A percentile compares a stretch with the other conserved stretches of the same genome.
These are phyloP conservation scores for Sclerospora graminicola DNA, from an alignment of 352 stramenopile genomes.

Conservation along the genomic window DNA sequence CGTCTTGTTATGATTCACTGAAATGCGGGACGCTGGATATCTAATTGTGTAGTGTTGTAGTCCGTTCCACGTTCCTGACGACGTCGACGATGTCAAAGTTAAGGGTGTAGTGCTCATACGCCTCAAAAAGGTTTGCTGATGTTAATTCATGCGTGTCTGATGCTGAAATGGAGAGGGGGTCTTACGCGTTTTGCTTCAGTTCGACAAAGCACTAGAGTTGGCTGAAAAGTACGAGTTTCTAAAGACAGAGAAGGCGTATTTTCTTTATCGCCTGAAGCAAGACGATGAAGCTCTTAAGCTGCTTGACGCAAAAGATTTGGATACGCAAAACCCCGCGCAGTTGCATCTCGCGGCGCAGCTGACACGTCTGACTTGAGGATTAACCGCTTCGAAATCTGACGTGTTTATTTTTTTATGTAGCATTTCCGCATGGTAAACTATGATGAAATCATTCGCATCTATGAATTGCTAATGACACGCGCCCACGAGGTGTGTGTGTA, in stretches of 20 bases:
- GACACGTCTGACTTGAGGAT: no score
- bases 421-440: no score
- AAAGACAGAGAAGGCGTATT: conserved; percentile 60
- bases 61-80: conserved; percentile 53
- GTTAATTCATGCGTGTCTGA: no score
- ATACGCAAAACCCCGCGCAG: conserved; percentile 29
- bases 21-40: no score
- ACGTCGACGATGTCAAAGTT: conserved; percentile 64
- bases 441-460: conserved; percentile 55
- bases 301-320: no score
- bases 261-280: conserved; percentile 74
- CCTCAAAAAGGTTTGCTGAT: conserved; percentile 71
- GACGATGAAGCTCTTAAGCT: conserved; percentile 51
- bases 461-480: conserved; percentile 52
- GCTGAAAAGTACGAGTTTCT: conserved; percentile 61
- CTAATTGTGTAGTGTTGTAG: no score
- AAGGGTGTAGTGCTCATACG: conserved; percentile 77
- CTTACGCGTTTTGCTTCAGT: conserved; percentile 25
- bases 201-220: conserved; percentile 78
- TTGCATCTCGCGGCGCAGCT: conserved; percentile 63
- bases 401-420: neutral
- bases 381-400: no score
- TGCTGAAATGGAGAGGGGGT: neutral
- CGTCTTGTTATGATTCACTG: no score
- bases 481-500: conserved; percentile 28